These are phyloP conservation scores for Osmanthus fragrans DNA, from an alignment of 257 asterid genomes.

Conservation along the genomic window DNA sequence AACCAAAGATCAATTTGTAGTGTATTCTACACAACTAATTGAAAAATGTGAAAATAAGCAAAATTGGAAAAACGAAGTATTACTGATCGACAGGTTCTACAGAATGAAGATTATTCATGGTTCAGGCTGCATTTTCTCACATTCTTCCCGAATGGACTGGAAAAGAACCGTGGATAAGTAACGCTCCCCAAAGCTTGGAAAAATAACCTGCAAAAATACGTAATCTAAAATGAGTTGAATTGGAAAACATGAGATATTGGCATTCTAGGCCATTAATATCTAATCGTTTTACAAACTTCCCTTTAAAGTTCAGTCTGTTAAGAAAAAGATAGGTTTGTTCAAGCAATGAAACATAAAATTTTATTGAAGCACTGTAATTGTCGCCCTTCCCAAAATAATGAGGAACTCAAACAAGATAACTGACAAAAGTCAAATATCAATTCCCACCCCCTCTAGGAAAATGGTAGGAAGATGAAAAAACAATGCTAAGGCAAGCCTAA, in stretches of 20 bases:
- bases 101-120: slow-evolving; percentile 27
- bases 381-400: background rate
- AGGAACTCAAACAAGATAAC: background rate
- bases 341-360: background rate
- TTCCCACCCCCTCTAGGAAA: background rate
- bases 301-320: background rate
- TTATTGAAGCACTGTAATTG: background rate
- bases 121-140: slow-evolving; percentile 87
- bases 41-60: background rate
- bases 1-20: background rate
- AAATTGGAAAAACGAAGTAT: background rate
- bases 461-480: background rate
- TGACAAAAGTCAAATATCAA: background rate
- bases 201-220: slow-evolving; percentile 66
- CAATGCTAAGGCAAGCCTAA: background rate
- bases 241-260: background rate
- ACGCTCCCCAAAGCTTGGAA: slow-evolving; percentile 96
- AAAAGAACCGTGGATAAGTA: slow-evolving; percentile 84
- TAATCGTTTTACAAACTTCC: background rate
- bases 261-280: background rate
- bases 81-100: background rate
- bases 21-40: background rate
- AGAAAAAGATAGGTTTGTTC: background rate
- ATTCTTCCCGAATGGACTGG: slow-evolving; percentile 90
- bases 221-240: slow-evolving; percentile 5